A percentile compares a stretch with the other conserved stretches of the same genome.
phyloP scores from a whole-genome alignment of 2,329 filamentous ascomycete species.

The Colletotrichum sublineola region DNA sequence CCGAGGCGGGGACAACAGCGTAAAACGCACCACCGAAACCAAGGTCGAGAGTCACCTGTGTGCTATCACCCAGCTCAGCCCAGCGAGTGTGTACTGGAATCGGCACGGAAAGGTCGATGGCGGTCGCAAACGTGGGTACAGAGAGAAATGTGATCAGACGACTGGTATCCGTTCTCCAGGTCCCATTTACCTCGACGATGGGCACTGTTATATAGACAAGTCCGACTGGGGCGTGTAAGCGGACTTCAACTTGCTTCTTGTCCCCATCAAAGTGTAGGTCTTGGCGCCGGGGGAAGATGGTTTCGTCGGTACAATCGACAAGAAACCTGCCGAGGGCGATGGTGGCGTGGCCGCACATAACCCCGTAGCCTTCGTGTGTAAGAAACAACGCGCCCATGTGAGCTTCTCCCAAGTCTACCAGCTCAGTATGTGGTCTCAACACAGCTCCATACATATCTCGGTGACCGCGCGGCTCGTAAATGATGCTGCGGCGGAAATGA shows the following conservation, averaged over 20 bases:
- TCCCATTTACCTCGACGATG: slow-evolving; percentile 42
- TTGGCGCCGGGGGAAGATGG: slow-evolving; percentile 54
- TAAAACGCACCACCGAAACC: slow-evolving; percentile 62
- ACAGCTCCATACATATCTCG: slow-evolving; percentile 41
- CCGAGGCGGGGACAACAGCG: slow-evolving; percentile 51
- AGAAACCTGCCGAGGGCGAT: slow-evolving; percentile 62
- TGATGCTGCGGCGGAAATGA: slow-evolving; percentile 28
- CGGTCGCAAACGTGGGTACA: slow-evolving; percentile 57
- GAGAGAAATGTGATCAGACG: slow-evolving; percentile 57
- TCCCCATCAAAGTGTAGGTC: slow-evolving; percentile 48
- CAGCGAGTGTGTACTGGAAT: slow-evolving; percentile 51
- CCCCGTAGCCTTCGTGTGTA: slow-evolving; percentile 37
- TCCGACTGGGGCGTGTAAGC: slow-evolving; percentile 61
- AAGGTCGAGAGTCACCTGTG: slow-evolving; percentile 51
- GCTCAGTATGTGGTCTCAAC: slow-evolving; percentile 30
- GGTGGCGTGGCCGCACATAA: slow-evolving; percentile 48
- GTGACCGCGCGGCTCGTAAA: slow-evolving; percentile 40
- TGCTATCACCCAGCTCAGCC: slow-evolving; percentile 51
- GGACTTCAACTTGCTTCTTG: slow-evolving; percentile 48
- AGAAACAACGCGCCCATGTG: slow-evolving; percentile 42
- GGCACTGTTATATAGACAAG: slow-evolving; percentile 58
- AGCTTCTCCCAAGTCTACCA: slow-evolving; percentile 23
- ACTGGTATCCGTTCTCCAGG: slow-evolving; percentile 51
- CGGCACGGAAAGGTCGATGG: slow-evolving; percentile 48
- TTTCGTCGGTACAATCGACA: slow-evolving; percentile 55